phyloP scores from a whole-genome alignment of 805 yeast species.

The Teunomyces kruisii region DNA sequence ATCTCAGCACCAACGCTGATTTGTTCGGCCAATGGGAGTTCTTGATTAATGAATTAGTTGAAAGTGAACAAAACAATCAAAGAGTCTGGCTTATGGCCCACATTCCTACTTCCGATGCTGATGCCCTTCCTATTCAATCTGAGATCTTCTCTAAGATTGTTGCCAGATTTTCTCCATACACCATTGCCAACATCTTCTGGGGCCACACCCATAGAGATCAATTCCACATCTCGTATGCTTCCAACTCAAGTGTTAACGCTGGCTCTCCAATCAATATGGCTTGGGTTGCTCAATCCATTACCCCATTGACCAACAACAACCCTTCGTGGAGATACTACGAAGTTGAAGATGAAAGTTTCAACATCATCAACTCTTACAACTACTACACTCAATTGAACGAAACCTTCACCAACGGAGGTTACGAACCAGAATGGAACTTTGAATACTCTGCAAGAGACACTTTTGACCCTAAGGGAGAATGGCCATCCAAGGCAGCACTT shows the following conservation, averaged over 20 bases:
- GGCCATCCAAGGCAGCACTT: constrained; percentile 62
- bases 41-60: constrained; percentile 59
- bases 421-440: constrained; percentile 60
- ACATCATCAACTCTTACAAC: constrained; percentile 58
- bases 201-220: constrained; percentile 75
- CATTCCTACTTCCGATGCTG: constrained; percentile 56
- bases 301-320: constrained; percentile 58
- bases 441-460: constrained; percentile 65
- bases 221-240: constrained; percentile 56
- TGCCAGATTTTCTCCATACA: constrained; percentile 65
- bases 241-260: constrained; percentile 33
- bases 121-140: constrained; percentile 62
- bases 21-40: constrained; percentile 64
- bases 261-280: constrained; percentile 51
- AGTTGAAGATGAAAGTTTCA: constrained; percentile 60
- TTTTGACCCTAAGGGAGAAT: constrained; percentile 48
- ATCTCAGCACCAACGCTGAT: constrained; percentile 55
- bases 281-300: constrained; percentile 66
- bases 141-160: constrained; percentile 55
- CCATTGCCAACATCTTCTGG: constrained; percentile 66
- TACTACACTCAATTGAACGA: constrained; percentile 60
- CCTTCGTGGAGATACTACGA: constrained; percentile 76
- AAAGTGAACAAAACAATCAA: constrained; percentile 55
- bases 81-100: constrained; percentile 76
- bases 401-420: constrained; percentile 51